Percentiles rank a stretch among this genome's conserved stretches.
These are phyloP conservation scores for Sordaria brevicollis DNA, from an alignment of 495 filamentous ascomycete species.

Conservation along the genomic window DNA sequence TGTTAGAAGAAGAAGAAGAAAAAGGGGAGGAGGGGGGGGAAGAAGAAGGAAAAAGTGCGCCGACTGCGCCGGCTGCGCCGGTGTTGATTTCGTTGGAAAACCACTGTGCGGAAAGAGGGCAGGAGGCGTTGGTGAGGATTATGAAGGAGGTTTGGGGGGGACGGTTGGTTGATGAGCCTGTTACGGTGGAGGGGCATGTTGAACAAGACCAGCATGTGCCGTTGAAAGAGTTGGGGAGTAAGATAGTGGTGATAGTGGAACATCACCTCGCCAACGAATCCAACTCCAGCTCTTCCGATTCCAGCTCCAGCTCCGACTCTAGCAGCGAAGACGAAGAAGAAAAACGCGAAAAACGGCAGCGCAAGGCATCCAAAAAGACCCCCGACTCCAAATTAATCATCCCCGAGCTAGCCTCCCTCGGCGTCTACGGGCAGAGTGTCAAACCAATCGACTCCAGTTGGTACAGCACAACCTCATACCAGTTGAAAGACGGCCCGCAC, in stretches of 20 bases:
- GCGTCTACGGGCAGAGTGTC: constrained; percentile 47
- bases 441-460: constrained; percentile 44
- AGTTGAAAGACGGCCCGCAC: constrained; percentile 34
- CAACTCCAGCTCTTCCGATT: constrained; percentile 15
- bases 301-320: constrained; percentile 8
- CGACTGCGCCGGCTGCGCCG: constrained; percentile 31
- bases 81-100: constrained; percentile 46
- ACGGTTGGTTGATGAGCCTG: constrained; percentile 35
- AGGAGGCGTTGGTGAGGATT: constrained; percentile 39
- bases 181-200: constrained; percentile 32
- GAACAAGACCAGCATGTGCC: constrained; percentile 28
- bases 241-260: constrained; percentile 46
- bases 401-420: constrained; percentile 37
- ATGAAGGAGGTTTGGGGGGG: constrained; percentile 44
- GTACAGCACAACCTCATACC: constrained; percentile 20
- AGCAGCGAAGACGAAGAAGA: constrained; percentile 25
- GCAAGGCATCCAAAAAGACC: constrained; percentile 26
- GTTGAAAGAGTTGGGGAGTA: constrained; percentile 37
- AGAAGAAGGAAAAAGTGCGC: too few species aligned
- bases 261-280: constrained; percentile 40
- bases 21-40: too few species aligned
- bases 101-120: constrained; percentile 37
- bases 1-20: constrained; percentile 32
- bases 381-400: constrained; percentile 29
- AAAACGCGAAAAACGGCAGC: constrained; percentile 27